These are phyloP conservation scores for Saturnispora bothae DNA, from an alignment of 805 yeast genomes.

Conservation along the genomic window DNA sequence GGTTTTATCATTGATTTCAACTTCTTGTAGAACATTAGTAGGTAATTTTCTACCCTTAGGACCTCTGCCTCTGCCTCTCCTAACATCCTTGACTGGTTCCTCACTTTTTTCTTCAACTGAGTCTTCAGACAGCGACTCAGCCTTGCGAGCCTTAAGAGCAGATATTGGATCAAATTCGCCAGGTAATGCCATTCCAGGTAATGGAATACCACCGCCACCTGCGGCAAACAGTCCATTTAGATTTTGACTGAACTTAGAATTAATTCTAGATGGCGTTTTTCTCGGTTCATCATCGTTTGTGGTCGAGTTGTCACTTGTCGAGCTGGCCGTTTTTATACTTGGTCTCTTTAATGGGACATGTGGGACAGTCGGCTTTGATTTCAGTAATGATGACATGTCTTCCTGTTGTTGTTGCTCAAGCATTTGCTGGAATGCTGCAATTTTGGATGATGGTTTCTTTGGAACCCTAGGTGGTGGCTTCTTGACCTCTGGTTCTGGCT, in stretches of 20 bases:
- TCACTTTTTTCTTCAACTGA: slow-evolving; percentile 10
- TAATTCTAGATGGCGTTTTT: slow-evolving; percentile 8
- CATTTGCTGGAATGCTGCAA: slow-evolving; percentile 77
- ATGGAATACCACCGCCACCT: slow-evolving; percentile 29
- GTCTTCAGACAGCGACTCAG: neutral
- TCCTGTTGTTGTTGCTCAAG: slow-evolving; percentile 41
- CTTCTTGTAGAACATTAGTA: slow-evolving; percentile 36
- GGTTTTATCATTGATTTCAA: slow-evolving; percentile 27
- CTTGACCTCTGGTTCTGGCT: neutral
- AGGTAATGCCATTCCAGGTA: slow-evolving; percentile 38
- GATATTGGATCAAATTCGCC: slow-evolving; percentile 9
- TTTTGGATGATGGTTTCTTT: slow-evolving; percentile 65
- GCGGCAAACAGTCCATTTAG: slow-evolving; percentile 43
- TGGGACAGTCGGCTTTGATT: slow-evolving; percentile 14
- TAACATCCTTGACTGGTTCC: slow-evolving; percentile 24
- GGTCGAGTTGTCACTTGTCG: neutral
- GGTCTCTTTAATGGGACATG: slow-evolving; percentile 18
- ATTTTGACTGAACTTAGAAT: slow-evolving; percentile 42
- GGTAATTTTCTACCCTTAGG: slow-evolving; percentile 70
- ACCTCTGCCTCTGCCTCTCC: slow-evolving; percentile 53
- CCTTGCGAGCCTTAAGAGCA: slow-evolving; percentile 8
- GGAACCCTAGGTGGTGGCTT: slow-evolving; percentile 58
- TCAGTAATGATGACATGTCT: slow-evolving; percentile 19
- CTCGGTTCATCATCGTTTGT: neutral
- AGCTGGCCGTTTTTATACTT: slow-evolving; percentile 5